A percentile compares a stretch with the other conserved stretches of the same genome.
These are phyloP conservation scores for Xylaria grammica DNA, from an alignment of 495 filamentous ascomycete species.

Conservation along the genomic window DNA sequence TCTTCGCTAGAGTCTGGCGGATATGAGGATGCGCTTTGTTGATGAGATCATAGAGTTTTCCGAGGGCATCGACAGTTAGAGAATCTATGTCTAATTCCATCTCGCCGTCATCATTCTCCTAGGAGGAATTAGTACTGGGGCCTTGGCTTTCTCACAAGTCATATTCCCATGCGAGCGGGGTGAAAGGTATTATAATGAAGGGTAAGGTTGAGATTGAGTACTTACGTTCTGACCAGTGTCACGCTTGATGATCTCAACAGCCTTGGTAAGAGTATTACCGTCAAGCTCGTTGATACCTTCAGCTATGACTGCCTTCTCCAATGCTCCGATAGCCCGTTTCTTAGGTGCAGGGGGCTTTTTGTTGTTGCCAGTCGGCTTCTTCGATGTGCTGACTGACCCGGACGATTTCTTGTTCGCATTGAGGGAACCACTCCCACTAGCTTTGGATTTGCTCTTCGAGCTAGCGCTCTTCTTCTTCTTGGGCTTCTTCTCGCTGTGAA, in stretches of 20 bases:
- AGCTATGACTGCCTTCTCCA: slow-evolving; percentile 87
- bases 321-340: slow-evolving; percentile 63
- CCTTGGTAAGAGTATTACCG: slow-evolving; percentile 72
- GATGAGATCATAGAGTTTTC: slow-evolving; percentile 77
- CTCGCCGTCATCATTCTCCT: slow-evolving; percentile 79
- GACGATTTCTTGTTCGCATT: slow-evolving; percentile 50
- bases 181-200: background rate
- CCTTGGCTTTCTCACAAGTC: background rate
- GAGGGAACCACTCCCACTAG: slow-evolving; percentile 25
- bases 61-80: slow-evolving; percentile 73
- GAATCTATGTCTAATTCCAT: slow-evolving; percentile 91
- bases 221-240: slow-evolving; percentile 78
- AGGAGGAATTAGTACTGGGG: background rate
- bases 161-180: background rate
- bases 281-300: slow-evolving; percentile 76
- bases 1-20: slow-evolving; percentile 33
- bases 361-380: slow-evolving; percentile 48
- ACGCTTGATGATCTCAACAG: slow-evolving; percentile 87
- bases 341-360: slow-evolving; percentile 56
- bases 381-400: slow-evolving; percentile 48
- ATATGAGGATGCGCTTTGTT: slow-evolving; percentile 67
- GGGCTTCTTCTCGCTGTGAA: slow-evolving; percentile 45
- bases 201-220: slow-evolving; percentile 12
- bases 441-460: slow-evolving; percentile 40
- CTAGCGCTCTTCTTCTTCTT: slow-evolving; percentile 47